Evolutionary conservation across 441 rosid genomes (phyloP).

Genomic region (Biscutella laevigata): DNA sequence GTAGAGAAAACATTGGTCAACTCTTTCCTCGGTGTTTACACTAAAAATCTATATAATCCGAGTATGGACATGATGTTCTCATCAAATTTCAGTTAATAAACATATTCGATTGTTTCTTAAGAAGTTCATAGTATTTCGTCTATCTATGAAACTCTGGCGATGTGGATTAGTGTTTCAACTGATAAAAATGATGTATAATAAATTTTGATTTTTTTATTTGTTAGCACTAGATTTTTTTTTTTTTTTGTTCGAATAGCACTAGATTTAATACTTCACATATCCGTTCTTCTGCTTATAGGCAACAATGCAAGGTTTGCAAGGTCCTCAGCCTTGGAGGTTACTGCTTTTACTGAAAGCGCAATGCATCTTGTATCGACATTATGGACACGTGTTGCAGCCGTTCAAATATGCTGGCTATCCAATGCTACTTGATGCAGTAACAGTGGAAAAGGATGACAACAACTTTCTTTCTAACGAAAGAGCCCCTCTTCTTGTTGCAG

Average conservation of each 20-base stretch:
- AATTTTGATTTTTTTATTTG: not conserved
- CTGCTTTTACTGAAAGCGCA: conserved; percentile 95
- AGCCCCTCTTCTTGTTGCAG: conserved; percentile 96
- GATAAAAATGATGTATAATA: conserved; percentile 1
- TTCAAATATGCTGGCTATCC: conserved; percentile 99
- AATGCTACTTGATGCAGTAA: conserved; percentile 91
- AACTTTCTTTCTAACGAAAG: conserved; percentile 90
- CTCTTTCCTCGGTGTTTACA: conserved; percentile 4
- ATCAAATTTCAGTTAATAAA: not conserved
- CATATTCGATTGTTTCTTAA: not conserved
- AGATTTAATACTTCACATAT: not conserved
- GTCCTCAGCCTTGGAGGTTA: conserved; percentile 99
- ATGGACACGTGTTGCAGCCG: conserved; percentile 81
- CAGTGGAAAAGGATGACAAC: conserved; percentile 87
- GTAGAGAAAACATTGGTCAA: not conserved
- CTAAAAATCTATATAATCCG: not conserved
- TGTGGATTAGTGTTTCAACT: conserved; percentile 1
- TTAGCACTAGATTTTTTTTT: not conserved
- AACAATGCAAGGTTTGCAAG: conserved; percentile 99
- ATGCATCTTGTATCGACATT: conserved; percentile 88
- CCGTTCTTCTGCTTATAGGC: conserved; percentile 46
- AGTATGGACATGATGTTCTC: not conserved
- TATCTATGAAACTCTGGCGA: conserved; percentile 1
- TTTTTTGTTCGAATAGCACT: not conserved
- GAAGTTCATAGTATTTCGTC: conserved; percentile 3